These are phyloP conservation scores for sunflower (Helianthus annuus) DNA, from an alignment of 129 eudicot species.

Conservation along the genomic window DNA sequence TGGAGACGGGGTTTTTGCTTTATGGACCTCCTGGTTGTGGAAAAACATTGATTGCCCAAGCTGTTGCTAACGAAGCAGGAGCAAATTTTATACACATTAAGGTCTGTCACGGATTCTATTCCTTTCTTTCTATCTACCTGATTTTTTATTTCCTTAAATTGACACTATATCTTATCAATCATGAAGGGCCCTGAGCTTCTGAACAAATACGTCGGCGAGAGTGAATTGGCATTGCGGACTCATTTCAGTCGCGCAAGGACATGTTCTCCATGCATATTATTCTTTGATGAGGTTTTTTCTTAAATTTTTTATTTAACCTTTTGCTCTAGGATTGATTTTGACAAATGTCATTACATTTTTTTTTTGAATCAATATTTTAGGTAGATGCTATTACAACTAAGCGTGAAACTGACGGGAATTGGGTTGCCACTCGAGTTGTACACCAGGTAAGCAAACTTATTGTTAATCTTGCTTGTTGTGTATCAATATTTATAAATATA, in stretches of 20 bases:
- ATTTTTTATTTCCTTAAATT: too few relatives aligned
- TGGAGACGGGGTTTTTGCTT: conserved; percentile 73
- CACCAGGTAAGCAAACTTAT: conserved; percentile 49
- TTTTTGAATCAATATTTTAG: conserved; percentile 28
- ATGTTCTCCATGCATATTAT: conserved; percentile 83
- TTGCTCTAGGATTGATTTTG: too few relatives aligned
- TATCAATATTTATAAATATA: too few relatives aligned
- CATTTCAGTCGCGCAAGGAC: conserved; percentile 88
- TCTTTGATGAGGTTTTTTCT: conserved; percentile 76
- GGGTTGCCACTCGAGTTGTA: conserved; percentile 57
- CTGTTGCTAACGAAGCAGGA: conserved; percentile 91
- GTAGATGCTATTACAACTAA: conserved; percentile 70
- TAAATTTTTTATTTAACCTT: background rate
- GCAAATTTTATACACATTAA: conserved; percentile 83
- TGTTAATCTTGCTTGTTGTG: too few relatives aligned
- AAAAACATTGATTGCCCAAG: conserved; percentile 86
- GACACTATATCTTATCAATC: background rate
- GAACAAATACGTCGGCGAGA: conserved; percentile 85
- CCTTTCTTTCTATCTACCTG: too few relatives aligned
- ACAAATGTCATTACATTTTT: too few relatives aligned
- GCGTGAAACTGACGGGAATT: conserved; percentile 78
- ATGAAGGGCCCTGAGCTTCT: conserved; percentile 87
- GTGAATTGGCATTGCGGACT: conserved; percentile 71
- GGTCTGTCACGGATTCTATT: conserved; percentile 34
- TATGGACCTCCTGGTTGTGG: conserved; percentile 97